Evolutionary conservation across 169 alveolate genomes (phyloP), one percentile per base, ranked within the genome.

Genomic region (Toxoplasma gondii): DNA sequence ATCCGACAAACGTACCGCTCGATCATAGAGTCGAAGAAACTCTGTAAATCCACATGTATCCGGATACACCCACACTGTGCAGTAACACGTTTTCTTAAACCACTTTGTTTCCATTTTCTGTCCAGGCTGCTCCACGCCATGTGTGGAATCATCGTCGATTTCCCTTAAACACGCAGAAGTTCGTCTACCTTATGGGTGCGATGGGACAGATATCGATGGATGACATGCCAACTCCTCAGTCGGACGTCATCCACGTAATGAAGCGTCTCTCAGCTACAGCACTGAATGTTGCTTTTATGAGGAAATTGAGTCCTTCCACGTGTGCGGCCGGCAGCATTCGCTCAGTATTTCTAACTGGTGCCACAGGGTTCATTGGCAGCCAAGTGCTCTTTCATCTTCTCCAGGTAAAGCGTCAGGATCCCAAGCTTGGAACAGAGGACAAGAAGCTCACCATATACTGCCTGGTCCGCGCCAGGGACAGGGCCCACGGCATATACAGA

Each of bases 321-420:
- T 91, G 90, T 74, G 45, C 43, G 36, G 54, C 90, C 19, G 91
- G 58, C 45, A 43, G 34, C 7, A 27, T 54, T 17, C 87, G 87
- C 34, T 67, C 93, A 16, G 96, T 96, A 29, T 92, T 96, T 27
- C 88, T 96, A 19, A 96, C 97, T 0, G 97, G 97, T 1, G 97
- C 95, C 41, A 96, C 97, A 0, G 97, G 97, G 24, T 95, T 96
- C 70, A 95, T 95, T 34, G 97, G 97, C 43, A 91, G 96, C 91
- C 88, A 80, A 54, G 86, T 94, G 64, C 90, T 96, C 53, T 64
- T 81, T 12, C 80, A 92, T n/a, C 83, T 96, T 53, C 88, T 94
- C 31, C 91, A 93, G 44, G 90, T 49, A 39, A 74, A 41, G 70
- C 45, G 84, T 27, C 36, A 38, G n/a, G 45, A 53, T 5, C 54